Evolutionary conservation across 139 green algal genomes (phyloP), one percentile per base, ranked within the genome.

Genomic region (Picochlorum costavermella): DNA sequence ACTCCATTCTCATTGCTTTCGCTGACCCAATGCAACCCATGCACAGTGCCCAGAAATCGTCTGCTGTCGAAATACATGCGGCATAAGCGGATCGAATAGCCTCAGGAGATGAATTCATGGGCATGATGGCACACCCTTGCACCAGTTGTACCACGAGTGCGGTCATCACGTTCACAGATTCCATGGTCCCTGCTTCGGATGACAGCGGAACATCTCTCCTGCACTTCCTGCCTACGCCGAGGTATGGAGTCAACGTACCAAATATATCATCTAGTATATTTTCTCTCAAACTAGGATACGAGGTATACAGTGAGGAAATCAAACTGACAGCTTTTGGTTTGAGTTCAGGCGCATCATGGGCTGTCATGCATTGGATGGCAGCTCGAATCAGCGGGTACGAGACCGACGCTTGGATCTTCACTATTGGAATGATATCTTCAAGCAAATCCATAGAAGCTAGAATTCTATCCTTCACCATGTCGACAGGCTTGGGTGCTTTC

Each of bases 341-440:
- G 46, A 92, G 73, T 50, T 81, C 49, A 9, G 63, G 51, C 44
- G 88, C 49, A 28, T 49, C 61, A 17, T 84, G 63, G 28, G 87
- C 77, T 13, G 74, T 75, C 26, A 90, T 66, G 23, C 67, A 59
- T n/a, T 72, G 64, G 5, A 79, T 50, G 28, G 63, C 56, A 14
- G 73, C 56, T 30, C 83, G 75, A 46, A 84, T 71, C 60, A 94
- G 71, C 16, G 83, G 81, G 36, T 84, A 45, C 57, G 89, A 64
- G 53, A 74, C 20, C 6, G 75, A 29, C 1, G 51, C 66, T 23
- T 78, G 60, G 31, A 85, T 33, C 11, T 59, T 48, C 43, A 83
- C 50, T 4, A 55, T 37, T 8, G 58, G 30, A 50, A 75, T 56
- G 48, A 86, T 29, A 16, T 81, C 46, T 0, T 57, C 60, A 23